Percentiles rank a stretch among this genome's conserved stretches.
Conservation (phyloP, 345 rosid genomes). For the Melastoma malabathricum region DNA sequence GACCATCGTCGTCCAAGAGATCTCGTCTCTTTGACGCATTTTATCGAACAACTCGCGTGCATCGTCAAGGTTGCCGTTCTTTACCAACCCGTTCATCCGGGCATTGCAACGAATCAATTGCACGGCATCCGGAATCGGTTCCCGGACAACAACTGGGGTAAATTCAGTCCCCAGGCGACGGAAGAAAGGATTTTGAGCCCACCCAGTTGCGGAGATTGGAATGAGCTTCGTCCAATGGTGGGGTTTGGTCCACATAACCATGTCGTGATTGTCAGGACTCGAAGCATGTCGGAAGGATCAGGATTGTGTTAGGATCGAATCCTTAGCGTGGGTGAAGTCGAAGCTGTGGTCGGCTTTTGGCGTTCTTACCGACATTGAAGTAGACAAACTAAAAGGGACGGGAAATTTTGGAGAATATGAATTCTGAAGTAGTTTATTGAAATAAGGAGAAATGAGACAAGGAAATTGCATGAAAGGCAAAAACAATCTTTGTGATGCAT, state of each 20-base stretch:
- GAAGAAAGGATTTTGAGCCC: neutral
- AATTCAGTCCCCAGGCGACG: neutral
- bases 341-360: no score
- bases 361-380: no score
- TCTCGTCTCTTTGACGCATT: constrained; percentile 53
- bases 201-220: neutral
- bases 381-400: no score
- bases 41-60: constrained; percentile 67
- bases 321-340: no score
- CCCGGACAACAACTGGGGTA: neutral
- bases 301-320: no score
- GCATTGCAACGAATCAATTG: constrained; percentile 27
- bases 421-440: no score
- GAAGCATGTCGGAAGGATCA: no score
- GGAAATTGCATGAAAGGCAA: no score
- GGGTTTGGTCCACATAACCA: neutral
- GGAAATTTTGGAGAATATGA: no score
- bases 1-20: constrained; percentile 68
- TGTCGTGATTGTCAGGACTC: neutral
- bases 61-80: constrained; percentile 19
- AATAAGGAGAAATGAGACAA: no score
- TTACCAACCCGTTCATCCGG: constrained; percentile 20
- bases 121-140: neutral
- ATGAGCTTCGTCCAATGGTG: neutral
- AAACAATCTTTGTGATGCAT: no score